Evolutionary conservation across 257 asterid genomes (phyloP).

Genomic region (Solanum medicagineum): DNA sequence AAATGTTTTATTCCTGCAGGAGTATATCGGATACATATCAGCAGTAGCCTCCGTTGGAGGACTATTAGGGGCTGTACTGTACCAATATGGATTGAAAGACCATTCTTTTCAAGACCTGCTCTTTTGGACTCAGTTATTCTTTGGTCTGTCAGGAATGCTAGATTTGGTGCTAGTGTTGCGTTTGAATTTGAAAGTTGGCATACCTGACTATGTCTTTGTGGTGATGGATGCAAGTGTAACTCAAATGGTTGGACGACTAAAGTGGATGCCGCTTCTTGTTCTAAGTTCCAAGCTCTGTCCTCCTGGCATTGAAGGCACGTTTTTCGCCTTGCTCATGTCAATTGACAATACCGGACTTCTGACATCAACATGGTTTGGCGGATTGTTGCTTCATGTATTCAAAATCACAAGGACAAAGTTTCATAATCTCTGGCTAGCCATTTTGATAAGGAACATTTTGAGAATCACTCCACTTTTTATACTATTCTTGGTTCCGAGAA

Average conservation of each 20-base stretch:
- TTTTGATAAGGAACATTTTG: slow-evolving; percentile 48
- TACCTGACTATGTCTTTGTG: slow-evolving; percentile 57
- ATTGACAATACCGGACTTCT: slow-evolving; percentile 79
- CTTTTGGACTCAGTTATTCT: slow-evolving; percentile 70
- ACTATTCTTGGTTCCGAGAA: slow-evolving; percentile 56
- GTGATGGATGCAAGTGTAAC: slow-evolving; percentile 75
- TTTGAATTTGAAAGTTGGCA: slow-evolving; percentile 57
- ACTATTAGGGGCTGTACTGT: slow-evolving; percentile 60
- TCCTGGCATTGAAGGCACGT: slow-evolving; percentile 81
- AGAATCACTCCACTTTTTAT: slow-evolving; percentile 52
- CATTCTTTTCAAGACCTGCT: slow-evolving; percentile 63
- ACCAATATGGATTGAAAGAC: slow-evolving; percentile 56
- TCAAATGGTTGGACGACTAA: slow-evolving; percentile 63
- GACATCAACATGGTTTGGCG: slow-evolving; percentile 85
- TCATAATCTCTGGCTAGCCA: slow-evolving; percentile 62
- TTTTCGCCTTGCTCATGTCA: slow-evolving; percentile 87
- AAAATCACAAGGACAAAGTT: slow-evolving; percentile 56
- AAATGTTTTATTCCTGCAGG: slow-evolving; percentile 27
- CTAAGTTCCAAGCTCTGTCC: slow-evolving; percentile 83
- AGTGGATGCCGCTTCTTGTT: slow-evolving; percentile 97
- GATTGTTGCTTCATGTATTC: slow-evolving; percentile 54
- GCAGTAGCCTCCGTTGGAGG: slow-evolving; percentile 83
- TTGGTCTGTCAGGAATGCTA: slow-evolving; percentile 70
- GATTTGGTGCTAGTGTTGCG: slow-evolving; percentile 62
- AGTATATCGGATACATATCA: slow-evolving; percentile 61